Evolutionary conservation across 805 yeast species (phyloP), one percentile per base, ranked within the genome.

Genomic region (Lipomyces orientalis): DNA sequence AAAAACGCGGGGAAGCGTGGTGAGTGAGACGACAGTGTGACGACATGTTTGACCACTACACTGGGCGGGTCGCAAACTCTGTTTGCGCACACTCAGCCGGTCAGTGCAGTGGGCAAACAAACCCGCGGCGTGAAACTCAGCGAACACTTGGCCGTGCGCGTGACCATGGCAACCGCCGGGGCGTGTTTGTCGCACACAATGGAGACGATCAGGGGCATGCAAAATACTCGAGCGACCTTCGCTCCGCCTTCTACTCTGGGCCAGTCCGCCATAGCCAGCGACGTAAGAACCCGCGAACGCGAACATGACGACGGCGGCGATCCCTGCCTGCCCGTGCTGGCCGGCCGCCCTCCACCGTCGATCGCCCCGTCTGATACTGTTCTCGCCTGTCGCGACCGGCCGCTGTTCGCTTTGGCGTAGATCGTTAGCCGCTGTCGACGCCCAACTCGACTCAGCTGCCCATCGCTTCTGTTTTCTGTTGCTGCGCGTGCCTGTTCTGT

Each of bases 201-300:
- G 2, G 49, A 43, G 49, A 6, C 49, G 49, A 43, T 43, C 49
- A 43, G 49, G 49, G 49, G 49, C 49, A 43, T 6, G 7, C 43
- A 19, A 19, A n/a, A 16, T 43, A 43, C 49, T 43, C 22, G 8
- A 16, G 10, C 14, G 49, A 43, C 49, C 49, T 16, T 19, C 49
- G 49, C 49, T 43, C 22, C 22, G 19, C 49, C 49, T 43, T 43
- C 49, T 43, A 43, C n/a, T 43, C 49, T 43, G 49, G 25, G 49
- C 49, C 49, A 43, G 22, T 43, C 49, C 49, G 49, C 22, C 5
- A n/a, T 6, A 9, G 22, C 10, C 49, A 19, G 7, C 49, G 49
- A 43, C 49, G 49, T 43, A 43, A 43, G 49, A 43, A 43, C 49
- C 29, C 16, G 49, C 49, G 49, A 43, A 43, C 49, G 49, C 49